phyloP scores from a whole-genome alignment of 768 basidiomycete species.

The Vararia minispora region DNA sequence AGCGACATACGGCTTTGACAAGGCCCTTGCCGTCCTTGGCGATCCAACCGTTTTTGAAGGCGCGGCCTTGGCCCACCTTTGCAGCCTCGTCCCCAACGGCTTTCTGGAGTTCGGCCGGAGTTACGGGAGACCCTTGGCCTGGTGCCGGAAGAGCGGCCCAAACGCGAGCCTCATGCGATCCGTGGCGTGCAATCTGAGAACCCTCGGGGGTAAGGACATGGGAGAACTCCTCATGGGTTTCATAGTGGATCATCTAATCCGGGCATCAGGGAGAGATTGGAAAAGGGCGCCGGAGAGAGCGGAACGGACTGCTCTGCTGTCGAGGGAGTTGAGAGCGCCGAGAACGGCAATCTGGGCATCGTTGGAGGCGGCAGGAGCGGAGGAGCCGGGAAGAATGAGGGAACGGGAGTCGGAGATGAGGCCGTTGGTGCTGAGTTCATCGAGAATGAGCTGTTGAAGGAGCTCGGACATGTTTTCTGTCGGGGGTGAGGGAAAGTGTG shows the following conservation, averaged over 20 bases:
- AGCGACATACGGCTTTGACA: conserved; percentile 65
- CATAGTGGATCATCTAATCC: conserved; percentile 71
- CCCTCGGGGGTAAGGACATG: conserved; percentile 82
- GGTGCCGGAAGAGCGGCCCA: conserved; percentile 75
- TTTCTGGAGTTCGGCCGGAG: conserved; percentile 57
- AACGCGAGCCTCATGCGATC: conserved; percentile 93
- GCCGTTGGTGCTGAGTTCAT: conserved; percentile 47
- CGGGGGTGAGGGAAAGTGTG: no score
- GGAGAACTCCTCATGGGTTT: conserved; percentile 62
- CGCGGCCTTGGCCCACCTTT: conserved; percentile 89
- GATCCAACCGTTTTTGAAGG: conserved; percentile 98
- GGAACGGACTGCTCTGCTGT: conserved; percentile 11
- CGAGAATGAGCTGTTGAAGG: conserved; percentile 71
- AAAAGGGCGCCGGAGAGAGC: neutral
- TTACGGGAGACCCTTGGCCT: conserved; percentile 58
- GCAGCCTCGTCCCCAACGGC: conserved; percentile 77
- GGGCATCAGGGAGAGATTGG: conserved; percentile 8
- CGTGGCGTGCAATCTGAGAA: conserved; percentile 57
- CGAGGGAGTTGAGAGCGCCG: conserved; percentile 83
- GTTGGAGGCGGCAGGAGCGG: conserved; percentile 43
- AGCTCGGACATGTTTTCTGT: conserved; percentile 67
- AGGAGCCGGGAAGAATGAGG: conserved; percentile 55
- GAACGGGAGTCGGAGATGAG: conserved; percentile 59
- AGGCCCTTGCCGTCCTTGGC: conserved; percentile 82
- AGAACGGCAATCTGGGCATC: conserved; percentile 80